Evolutionary conservation across 2,329 filamentous ascomycete species (phyloP).

Genomic region (Fusarium xylarioides): DNA sequence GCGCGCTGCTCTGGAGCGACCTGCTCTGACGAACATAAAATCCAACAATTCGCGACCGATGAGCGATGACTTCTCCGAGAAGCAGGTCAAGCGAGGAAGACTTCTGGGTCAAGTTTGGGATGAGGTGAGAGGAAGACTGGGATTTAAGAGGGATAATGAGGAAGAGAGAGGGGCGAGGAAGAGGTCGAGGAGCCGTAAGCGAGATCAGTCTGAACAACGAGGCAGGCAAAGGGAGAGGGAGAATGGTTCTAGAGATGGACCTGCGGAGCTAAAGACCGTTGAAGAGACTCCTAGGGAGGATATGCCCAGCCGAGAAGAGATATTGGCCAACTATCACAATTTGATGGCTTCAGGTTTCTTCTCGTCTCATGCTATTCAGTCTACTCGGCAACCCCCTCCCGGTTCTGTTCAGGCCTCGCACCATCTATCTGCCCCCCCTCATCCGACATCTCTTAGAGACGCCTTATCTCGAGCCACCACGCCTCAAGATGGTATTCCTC

Average conservation of each 20-base stretch:
- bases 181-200: constrained; percentile 37
- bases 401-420: constrained; percentile 16
- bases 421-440: constrained; percentile 11
- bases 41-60: constrained; percentile 29
- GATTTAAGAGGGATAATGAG: constrained; percentile 42
- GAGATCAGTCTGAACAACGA: constrained; percentile 23
- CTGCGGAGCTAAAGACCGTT: constrained; percentile 7
- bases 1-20: constrained; percentile 45
- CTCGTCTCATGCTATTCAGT: constrained; percentile 65
- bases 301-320: constrained; percentile 56
- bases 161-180: constrained; percentile 39
- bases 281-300: constrained; percentile 32
- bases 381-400: constrained; percentile 57
- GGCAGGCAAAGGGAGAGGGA: constrained; percentile 30
- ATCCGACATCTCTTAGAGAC: constrained; percentile 8
- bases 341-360: constrained; percentile 68
- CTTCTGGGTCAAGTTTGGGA: constrained; percentile 52
- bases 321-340: constrained; percentile 65
- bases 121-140: constrained; percentile 47
- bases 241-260: constrained; percentile 18
- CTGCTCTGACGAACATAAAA: constrained; percentile 17
- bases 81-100: constrained; percentile 44
- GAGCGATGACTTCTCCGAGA: constrained; percentile 47
- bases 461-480: constrained; percentile 27
- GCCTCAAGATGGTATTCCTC: constrained; percentile 17